These are phyloP conservation scores for Zygoascus flipseniorum DNA, from an alignment of 805 yeast species.

Conservation along the genomic window DNA sequence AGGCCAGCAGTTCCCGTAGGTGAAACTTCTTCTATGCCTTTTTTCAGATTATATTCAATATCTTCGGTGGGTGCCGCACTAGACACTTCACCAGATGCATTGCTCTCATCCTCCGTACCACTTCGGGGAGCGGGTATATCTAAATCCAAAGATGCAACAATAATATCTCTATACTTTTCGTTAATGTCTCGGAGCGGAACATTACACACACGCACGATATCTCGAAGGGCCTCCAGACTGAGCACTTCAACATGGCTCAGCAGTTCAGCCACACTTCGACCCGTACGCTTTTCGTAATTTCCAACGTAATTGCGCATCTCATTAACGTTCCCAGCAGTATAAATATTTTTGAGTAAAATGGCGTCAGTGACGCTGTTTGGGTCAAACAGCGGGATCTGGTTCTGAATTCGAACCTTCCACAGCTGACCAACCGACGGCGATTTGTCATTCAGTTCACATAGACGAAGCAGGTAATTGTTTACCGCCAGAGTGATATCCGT, in stretches of 20 bases:
- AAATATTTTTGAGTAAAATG: conserved; percentile 43
- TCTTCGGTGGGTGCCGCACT: conserved; percentile 29
- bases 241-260: conserved; percentile 45
- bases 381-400: conserved; percentile 26
- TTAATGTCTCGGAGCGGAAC: conserved; percentile 16
- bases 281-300: conserved; percentile 14
- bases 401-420: conserved; percentile 31
- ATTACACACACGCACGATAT: conserved; percentile 24
- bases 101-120: neutral
- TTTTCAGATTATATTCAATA: conserved; percentile 29
- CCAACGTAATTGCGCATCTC: conserved; percentile 14
- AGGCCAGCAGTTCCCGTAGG: conserved; percentile 74
- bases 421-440: conserved; percentile 36
- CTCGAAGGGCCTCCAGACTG: conserved; percentile 38
- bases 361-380: conserved; percentile 56
- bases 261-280: conserved; percentile 23
- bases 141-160: conserved; percentile 4
- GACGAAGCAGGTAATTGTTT: conserved; percentile 49
- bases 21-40: conserved; percentile 41
- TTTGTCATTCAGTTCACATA: conserved; percentile 34
- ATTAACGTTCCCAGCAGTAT: conserved; percentile 14
- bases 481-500: conserved; percentile 54
- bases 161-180: conserved; percentile 6
- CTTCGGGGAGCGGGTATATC: neutral
- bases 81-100: conserved; percentile 5